These are phyloP conservation scores for Phytophthora colocasiae DNA, from an alignment of 352 stramenopile species.

Conservation along the genomic window DNA sequence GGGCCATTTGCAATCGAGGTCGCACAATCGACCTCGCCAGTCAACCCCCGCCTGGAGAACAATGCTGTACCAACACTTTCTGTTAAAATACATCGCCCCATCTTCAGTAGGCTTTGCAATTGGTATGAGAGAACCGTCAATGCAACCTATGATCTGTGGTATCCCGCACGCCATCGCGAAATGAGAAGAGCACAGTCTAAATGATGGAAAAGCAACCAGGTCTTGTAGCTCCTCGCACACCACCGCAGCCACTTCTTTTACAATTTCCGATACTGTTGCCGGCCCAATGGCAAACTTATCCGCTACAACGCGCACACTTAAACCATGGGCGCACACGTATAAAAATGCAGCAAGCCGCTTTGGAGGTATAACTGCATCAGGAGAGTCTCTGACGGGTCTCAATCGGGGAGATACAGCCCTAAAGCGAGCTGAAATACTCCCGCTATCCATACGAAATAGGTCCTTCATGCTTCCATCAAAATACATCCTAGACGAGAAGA, in stretches of 20 bases:
- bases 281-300: neutral
- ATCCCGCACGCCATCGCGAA: neutral
- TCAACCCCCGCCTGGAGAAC: slow-evolving; percentile 4
- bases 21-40: neutral
- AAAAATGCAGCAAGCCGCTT: no score
- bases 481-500: slow-evolving; percentile 1
- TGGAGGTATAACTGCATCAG: no score
- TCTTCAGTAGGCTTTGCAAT: neutral
- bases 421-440: neutral
- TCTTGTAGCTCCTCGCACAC: neutral
- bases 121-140: slow-evolving; percentile 1
- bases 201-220: neutral
- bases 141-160: neutral
- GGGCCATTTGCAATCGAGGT: slow-evolving; percentile 7
- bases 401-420: no score
- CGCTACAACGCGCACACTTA: neutral
- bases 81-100: slow-evolving; percentile 4
- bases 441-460: slow-evolving; percentile 1
- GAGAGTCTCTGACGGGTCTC: no score
- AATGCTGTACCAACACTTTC: slow-evolving; percentile 9
- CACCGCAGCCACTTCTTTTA: neutral
- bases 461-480: slow-evolving; percentile 11
- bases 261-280: neutral
- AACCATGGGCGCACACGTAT: no score
- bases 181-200: neutral